Percentiles rank a stretch among this genome's conserved stretches.
Evolutionary conservation across 2,329 filamentous ascomycete species (phyloP).

Genomic region (Curvularia spicifera): DNA sequence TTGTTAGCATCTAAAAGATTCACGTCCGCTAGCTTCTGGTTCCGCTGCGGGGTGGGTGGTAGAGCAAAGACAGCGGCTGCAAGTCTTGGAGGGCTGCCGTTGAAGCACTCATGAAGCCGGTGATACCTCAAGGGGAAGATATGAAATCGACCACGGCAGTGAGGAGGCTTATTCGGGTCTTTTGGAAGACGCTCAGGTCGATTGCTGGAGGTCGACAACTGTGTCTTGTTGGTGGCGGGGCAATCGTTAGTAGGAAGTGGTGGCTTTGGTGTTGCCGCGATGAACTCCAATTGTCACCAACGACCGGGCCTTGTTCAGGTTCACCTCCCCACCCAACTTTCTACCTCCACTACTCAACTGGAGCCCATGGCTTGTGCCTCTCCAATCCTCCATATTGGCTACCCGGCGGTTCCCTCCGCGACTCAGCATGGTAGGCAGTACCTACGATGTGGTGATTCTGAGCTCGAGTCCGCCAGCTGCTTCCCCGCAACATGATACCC

Average conservation of each 20-base stretch:
- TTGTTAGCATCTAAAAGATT: neutral
- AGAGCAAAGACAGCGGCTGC: neutral
- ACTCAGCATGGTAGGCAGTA: constrained; percentile 35
- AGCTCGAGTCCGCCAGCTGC: constrained; percentile 43
- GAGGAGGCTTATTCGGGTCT: neutral
- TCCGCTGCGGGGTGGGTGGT: neutral
- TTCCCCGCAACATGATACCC: constrained; percentile 28
- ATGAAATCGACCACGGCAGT: neutral
- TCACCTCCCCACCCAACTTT: constrained; percentile 1
- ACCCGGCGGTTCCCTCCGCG: constrained; percentile 12
- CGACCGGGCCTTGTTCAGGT: constrained; percentile 14
- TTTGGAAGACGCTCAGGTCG: neutral
- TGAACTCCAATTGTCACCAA: constrained; percentile 9
- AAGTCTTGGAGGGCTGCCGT: neutral
- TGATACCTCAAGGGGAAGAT: neutral
- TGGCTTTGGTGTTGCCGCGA: constrained; percentile 13
- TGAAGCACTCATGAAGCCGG: neutral
- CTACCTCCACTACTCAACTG: neutral
- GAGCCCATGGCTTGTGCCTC: constrained; percentile 11
- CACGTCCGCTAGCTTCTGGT: neutral
- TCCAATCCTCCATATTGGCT: constrained; percentile 10
- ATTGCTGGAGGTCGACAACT: neutral
- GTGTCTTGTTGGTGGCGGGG: constrained; percentile 7
- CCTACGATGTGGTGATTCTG: constrained; percentile 38
- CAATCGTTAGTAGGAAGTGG: constrained; percentile 1